Evolutionary conservation across 306 rosid genomes (phyloP).

Genomic region (Nissolia schottii): DNA sequence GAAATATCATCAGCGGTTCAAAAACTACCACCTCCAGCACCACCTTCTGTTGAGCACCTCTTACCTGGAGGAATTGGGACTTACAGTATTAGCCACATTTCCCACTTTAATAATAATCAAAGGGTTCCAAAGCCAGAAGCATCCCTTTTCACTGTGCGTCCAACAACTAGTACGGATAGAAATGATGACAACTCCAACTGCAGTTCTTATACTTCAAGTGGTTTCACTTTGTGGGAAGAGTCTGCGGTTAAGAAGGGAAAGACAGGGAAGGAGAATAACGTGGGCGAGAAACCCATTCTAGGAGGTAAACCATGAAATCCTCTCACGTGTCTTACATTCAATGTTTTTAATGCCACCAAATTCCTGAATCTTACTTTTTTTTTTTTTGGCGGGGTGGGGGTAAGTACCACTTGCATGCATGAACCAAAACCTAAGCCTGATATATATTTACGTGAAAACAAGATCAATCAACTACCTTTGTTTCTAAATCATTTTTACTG

Average conservation of each 20-base stretch:
- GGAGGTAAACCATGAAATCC: constrained; percentile 46
- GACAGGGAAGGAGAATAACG: constrained; percentile 81
- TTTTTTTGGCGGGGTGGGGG: not conserved
- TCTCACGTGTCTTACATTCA: not conserved
- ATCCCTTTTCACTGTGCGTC: constrained; percentile 45
- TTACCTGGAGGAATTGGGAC: constrained; percentile 98
- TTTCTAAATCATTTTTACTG: not conserved
- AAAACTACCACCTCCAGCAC: constrained; percentile 34
- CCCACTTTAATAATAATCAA: constrained; percentile 51
- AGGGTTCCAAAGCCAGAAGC: constrained; percentile 78
- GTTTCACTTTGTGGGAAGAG: constrained; percentile 93
- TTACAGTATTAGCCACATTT: constrained; percentile 82
- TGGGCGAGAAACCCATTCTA: constrained; percentile 40
- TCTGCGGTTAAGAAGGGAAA: constrained; percentile 73
- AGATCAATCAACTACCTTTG: not conserved
- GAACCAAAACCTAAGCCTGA: not conserved
- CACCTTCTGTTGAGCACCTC: constrained; percentile 63
- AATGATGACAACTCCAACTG: constrained; percentile 82
- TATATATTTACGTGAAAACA: not conserved
- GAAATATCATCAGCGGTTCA: constrained; percentile 47
- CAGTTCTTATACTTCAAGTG: constrained; percentile 80
- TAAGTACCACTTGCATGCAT: not conserved
- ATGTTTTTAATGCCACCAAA: not conserved
- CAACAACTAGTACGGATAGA: constrained; percentile 51
- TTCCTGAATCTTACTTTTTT: not conserved